Percentiles rank a stretch among this genome's conserved stretches.
Evolutionary conservation across 495 filamentous ascomycete species (phyloP).

Genomic region (Trichoderma reesei): DNA sequence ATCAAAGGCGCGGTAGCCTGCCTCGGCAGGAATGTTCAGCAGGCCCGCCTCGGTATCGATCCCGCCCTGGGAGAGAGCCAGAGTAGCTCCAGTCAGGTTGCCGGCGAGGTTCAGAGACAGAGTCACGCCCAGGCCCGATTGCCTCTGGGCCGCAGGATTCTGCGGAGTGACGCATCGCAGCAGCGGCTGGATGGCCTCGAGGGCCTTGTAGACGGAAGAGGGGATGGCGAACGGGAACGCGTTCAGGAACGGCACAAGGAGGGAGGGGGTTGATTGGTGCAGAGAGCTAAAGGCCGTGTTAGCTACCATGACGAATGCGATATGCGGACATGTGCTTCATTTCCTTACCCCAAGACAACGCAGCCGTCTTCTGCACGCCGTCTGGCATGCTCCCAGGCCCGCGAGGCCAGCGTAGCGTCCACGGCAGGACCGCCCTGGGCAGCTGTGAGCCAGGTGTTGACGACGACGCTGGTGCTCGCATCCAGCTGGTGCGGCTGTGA

Average conservation of each 20-base stretch:
- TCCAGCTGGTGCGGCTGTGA: slow-evolving; percentile 75
- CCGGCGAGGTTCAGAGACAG: slow-evolving; percentile 76
- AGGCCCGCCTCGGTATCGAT: slow-evolving; percentile 78
- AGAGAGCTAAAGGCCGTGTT: slow-evolving; percentile 51
- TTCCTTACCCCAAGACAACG: slow-evolving; percentile 69
- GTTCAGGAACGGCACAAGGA: slow-evolving; percentile 71
- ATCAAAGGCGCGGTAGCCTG: slow-evolving; percentile 90
- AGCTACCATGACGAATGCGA: slow-evolving; percentile 2
- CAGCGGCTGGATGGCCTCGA: slow-evolving; percentile 75
- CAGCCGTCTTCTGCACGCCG: slow-evolving; percentile 93
- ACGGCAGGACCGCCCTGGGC: slow-evolving; percentile 56
- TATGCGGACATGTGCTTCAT: background rate
- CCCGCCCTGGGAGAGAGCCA: slow-evolving; percentile 77
- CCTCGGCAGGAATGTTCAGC: slow-evolving; percentile 65
- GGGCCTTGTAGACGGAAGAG: slow-evolving; percentile 57
- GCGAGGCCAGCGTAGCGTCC: slow-evolving; percentile 64
- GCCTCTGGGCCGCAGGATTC: slow-evolving; percentile 75
- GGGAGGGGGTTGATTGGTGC: slow-evolving; percentile 76
- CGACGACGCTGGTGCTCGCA: slow-evolving; percentile 82
- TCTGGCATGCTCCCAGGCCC: slow-evolving; percentile 95
- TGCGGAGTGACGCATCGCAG: slow-evolving; percentile 76
- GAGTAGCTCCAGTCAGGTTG: slow-evolving; percentile 59
- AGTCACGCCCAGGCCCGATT: slow-evolving; percentile 70
- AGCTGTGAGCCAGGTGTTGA: slow-evolving; percentile 89
- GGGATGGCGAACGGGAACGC: slow-evolving; percentile 73